Evolutionary conservation across 352 stramenopile genomes (phyloP), one percentile per base, ranked within the genome.

Genomic region (Globisporangium recalcitrans): DNA sequence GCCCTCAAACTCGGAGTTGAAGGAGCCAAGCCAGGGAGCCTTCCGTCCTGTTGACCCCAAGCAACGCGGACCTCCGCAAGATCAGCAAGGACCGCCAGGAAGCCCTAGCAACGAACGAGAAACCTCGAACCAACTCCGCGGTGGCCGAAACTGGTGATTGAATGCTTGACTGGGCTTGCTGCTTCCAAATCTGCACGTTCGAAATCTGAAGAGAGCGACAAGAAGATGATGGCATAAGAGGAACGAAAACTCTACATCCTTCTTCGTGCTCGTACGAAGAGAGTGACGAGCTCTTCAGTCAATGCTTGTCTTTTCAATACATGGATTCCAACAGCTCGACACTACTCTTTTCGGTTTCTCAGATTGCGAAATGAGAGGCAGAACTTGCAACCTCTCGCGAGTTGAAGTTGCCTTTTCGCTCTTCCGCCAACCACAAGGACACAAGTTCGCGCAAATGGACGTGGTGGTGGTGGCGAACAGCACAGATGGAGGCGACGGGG

Each of bases 371-470:
- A 22, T 46, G 38, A 46, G 16, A 46, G 32, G 11, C 32, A 16
- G 10, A n/a, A 29, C 4, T 52, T 31, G 46, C 22, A 52, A 19
- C 24, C 2, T 8, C 8, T 56, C 24, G 5, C 8, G 22, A 58
- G 67, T 71, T 74, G 68, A 74, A 74, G 68, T 74, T 68, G 68
- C 54, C 42, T 24, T 56, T 63, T 42, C 34, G 32, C 42, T 14
- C 38, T 31, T 5, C 38, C 21, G 22, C 6, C 16, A 46, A 21
- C 38, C n/a, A 9, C 16, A 46, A 3, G 14, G 6, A 9, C 44
- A 27, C 2, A 29, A 52, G 10, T 19, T 3, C 22, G 32, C 32
- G 34, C 4, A 19, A 42, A 46, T 42, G 51, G 21, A 56, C 8
- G 7, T 5, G 51, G 29, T 27, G 51, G 49, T 63, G 51, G 48